A percentile compares a stretch with the other conserved stretches of the same genome.
Evolutionary conservation across 1,284 basidiomycete genomes (phyloP).

Genomic region (Ganoderma multipileum): DNA sequence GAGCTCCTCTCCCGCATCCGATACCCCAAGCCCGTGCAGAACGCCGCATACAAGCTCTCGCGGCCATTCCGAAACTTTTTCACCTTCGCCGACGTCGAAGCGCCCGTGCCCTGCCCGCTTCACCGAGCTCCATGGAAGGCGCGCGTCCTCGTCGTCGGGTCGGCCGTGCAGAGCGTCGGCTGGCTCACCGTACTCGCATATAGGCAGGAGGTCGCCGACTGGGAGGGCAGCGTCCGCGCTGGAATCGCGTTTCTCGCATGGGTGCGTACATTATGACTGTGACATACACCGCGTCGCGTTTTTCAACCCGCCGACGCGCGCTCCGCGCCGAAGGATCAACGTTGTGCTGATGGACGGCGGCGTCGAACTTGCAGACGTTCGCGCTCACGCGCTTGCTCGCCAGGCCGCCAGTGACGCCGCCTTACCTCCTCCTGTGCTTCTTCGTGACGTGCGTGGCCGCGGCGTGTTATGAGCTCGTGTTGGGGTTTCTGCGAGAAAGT

Average conservation of each 20-base stretch:
- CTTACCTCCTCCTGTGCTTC: slow-evolving; percentile 58
- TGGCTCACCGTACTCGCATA: slow-evolving; percentile 46
- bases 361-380: slow-evolving; percentile 45
- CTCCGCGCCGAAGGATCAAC: slow-evolving; percentile 4
- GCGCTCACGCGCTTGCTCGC: slow-evolving; percentile 47
- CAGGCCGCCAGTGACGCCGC: slow-evolving; percentile 55
- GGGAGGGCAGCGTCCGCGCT: slow-evolving; percentile 24
- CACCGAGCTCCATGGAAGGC: slow-evolving; percentile 41
- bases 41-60: slow-evolving; percentile 39
- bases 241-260: slow-evolving; percentile 35
- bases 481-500: slow-evolving; percentile 32
- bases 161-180: slow-evolving; percentile 42
- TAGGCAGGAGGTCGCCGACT: slow-evolving; percentile 36
- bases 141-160: slow-evolving; percentile 45
- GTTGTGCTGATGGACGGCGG: background rate
- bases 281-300: background rate
- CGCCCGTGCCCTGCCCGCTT: slow-evolving; percentile 41
- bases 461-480: slow-evolving; percentile 44
- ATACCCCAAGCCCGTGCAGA: slow-evolving; percentile 41
- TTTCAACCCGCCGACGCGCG: background rate
- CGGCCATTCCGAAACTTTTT: slow-evolving; percentile 62
- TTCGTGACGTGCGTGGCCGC: slow-evolving; percentile 45
- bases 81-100: slow-evolving; percentile 55
- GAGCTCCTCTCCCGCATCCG: slow-evolving; percentile 39
- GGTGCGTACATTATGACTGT: slow-evolving; percentile 30